Evolutionary conservation across 768 basidiomycete genomes (phyloP).

Genomic region (Leccinum barrowsii): DNA sequence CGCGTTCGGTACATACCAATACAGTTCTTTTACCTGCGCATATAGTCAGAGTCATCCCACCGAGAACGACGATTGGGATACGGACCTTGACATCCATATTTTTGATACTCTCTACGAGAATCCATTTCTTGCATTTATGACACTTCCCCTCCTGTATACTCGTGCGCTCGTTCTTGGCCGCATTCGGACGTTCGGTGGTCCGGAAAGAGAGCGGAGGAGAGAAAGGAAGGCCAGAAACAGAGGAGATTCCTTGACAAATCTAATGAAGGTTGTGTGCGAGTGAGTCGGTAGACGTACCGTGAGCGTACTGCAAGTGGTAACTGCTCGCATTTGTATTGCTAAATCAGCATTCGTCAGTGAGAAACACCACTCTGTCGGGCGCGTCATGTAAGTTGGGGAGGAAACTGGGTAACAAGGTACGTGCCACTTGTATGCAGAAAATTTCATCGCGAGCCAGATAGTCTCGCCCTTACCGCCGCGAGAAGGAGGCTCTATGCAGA

Average conservation of each 20-base stretch:
- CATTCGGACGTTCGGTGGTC: conserved; percentile 37
- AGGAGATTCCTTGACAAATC: conserved; percentile 57
- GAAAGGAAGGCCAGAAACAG: conserved; percentile 65
- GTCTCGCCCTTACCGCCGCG: conserved; percentile 64
- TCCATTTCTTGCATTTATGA: conserved; percentile 74
- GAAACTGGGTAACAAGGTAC: conserved; percentile 19
- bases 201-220: conserved; percentile 73
- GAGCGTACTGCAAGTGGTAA: conserved; percentile 80
- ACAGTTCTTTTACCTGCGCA: conserved; percentile 63
- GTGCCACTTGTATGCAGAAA: conserved; percentile 79
- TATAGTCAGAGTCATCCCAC: not conserved
- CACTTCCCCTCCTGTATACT: conserved; percentile 69
- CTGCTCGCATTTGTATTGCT: conserved; percentile 32
- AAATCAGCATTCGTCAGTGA: conserved; percentile 4
- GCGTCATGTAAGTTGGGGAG: conserved; percentile 2
- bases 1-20: conserved; percentile 53
- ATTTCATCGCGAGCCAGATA: conserved; percentile 75
- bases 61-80: not conserved
- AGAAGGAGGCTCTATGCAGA: conserved; percentile 58
- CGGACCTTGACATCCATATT: conserved; percentile 66
- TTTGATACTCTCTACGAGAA: conserved; percentile 70
- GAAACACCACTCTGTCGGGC: conserved; percentile 17
- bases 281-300: conserved; percentile 45
- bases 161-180: conserved; percentile 58
- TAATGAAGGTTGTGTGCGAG: not conserved